Conservation (phyloP, 2,329 filamentous ascomycete species). For the Diaporthe nobilis region DNA sequence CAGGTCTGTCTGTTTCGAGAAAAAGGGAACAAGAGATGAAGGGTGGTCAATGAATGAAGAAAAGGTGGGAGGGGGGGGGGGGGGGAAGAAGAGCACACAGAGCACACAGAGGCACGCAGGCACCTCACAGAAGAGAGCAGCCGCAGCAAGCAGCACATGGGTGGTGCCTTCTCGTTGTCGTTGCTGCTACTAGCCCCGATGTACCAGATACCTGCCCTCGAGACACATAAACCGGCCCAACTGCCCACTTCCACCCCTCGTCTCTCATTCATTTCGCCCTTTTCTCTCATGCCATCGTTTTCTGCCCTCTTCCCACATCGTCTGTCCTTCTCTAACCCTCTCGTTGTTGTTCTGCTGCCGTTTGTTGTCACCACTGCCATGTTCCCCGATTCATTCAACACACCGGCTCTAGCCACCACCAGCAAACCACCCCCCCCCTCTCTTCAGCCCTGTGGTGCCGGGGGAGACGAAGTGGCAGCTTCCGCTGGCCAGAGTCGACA, state of each 20-base stretch:
- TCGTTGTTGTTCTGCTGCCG: conserved; percentile 22
- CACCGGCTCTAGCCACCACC: conserved; percentile 4
- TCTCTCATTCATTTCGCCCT: conserved; percentile 45
- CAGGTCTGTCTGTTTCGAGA: neutral
- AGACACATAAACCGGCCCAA: conserved; percentile 47
- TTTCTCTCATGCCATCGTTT: conserved; percentile 44
- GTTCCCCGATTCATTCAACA: conserved; percentile 9
- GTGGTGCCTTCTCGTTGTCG: conserved; percentile 22
- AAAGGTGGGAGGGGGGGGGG: neutral
- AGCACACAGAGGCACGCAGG: neutral
- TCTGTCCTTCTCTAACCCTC: conserved; percentile 33
- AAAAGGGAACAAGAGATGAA: neutral
- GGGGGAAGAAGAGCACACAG: too few relatives aligned
- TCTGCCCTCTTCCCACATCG: conserved; percentile 38
- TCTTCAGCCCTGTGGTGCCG: neutral
- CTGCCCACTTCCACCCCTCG: conserved; percentile 50
- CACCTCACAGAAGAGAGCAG: neutral
- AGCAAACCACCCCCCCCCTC: neutral
- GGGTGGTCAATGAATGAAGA: neutral
- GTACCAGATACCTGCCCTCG: conserved; percentile 27
- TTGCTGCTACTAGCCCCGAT: conserved; percentile 16
- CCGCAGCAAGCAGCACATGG: conserved; percentile 10
- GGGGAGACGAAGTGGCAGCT: neutral
- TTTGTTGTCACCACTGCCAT: conserved; percentile 25
- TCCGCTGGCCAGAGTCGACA: neutral